Conservation (phyloP, 257 asterid species). For the Capsicum rhomboideum region DNA sequence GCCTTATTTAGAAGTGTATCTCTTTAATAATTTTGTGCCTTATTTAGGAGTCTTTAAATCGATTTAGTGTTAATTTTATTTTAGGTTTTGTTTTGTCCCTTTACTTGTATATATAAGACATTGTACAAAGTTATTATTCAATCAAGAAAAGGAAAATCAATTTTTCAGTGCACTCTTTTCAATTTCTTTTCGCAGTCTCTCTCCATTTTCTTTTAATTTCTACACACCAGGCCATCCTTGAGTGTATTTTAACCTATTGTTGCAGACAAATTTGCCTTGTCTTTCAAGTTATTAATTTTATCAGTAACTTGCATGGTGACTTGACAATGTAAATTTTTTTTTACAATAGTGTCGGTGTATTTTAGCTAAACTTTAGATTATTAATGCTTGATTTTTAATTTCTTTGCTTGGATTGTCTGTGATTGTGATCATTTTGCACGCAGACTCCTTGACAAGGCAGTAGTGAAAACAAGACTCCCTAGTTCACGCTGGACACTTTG, state of each 20-base stretch:
- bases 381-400: not conserved
- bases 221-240: too few species aligned
- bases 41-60: too few species aligned
- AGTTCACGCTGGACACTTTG: slow-evolving; percentile 39
- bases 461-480: slow-evolving; percentile 25
- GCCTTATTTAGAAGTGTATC: too few species aligned
- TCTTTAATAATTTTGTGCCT: too few species aligned
- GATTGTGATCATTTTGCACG: slow-evolving; percentile 1
- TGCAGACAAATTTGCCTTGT: not conserved
- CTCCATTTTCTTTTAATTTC: too few species aligned
- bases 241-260: not conserved
- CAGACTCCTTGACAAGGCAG: slow-evolving; percentile 60
- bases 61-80: too few species aligned
- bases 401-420: not conserved
- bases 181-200: too few species aligned
- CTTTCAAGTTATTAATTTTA: not conserved
- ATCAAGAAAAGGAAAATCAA: too few species aligned
- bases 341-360: not conserved
- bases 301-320: not conserved
- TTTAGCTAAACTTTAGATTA: not conserved
- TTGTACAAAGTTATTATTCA: too few species aligned
- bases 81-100: too few species aligned
- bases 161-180: too few species aligned
- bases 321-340: not conserved
- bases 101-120: too few species aligned